Evolutionary conservation across 805 yeast genomes (phyloP), one percentile per base, ranked within the genome.

Genomic region (Candida bentonensis): DNA sequence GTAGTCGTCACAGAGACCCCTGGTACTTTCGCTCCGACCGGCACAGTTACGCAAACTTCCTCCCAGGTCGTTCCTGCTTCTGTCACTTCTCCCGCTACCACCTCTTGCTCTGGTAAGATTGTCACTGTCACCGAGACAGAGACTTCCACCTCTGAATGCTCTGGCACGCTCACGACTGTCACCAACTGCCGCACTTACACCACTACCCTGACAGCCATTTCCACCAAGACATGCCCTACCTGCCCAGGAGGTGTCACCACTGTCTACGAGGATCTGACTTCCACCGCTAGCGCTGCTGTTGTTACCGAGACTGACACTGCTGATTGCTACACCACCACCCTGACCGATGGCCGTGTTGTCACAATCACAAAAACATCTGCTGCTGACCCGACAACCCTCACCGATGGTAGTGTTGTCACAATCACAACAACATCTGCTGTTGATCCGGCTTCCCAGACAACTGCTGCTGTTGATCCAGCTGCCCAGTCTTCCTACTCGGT

Each of bases 391-490:
- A 15, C 23, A 15, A 44, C 46, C 11, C 44, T 44, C 17, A 44
- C 44, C 22, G 15, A 15, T n/a, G 44, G 39, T 20, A 20, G 23
- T 44, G 42, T 5, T n/a, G 21, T 17, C n/a, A n/a, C 23, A 39
- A 11, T 15, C 42, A n/a, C 42, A n/a, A 22, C 41, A n/a, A 21
- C 44, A 13, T 4, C 44, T 5, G 23, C 44, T 22, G 41, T 46
- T 1, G 45, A 47, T 5, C 45, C 50, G 2, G 21, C 46, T 23
- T 43, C 43, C n/a, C 33, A 39, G n/a, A 40, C 44, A 2, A 47
- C 53, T 17, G 46, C 40, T 4, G 23, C 27, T 15, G 44, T 41
- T 23, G 46, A 36, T 41, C 47, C 53, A 15, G 44, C 47, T 3
- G 40, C 47, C 9, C 48, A 46, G 40, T 34, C 43, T 27, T 33